phyloP scores from a whole-genome alignment of 2,329 filamentous ascomycete genomes.

The Thermothelomyces thermophilus region DNA sequence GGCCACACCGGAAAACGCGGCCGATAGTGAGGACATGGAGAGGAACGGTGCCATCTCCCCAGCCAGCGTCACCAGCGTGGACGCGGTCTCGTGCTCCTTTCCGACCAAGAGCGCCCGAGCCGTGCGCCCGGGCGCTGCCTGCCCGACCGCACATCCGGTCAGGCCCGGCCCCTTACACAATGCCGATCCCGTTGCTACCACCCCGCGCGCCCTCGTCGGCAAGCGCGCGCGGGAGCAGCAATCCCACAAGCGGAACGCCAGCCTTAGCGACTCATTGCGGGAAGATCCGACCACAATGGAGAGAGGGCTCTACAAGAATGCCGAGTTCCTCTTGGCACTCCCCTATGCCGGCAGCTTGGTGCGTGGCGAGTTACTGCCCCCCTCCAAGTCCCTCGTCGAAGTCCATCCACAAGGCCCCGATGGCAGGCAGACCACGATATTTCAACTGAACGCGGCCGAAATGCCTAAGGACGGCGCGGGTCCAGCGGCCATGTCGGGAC shows the following conservation, averaged over 20 bases:
- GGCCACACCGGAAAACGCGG: conserved; percentile 39
- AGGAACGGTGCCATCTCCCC: conserved; percentile 42
- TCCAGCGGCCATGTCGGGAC: conserved; percentile 56
- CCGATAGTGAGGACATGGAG: conserved; percentile 24
- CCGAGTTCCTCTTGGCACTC: conserved; percentile 53
- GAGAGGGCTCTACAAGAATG: conserved; percentile 45
- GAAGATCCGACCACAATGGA: conserved; percentile 52
- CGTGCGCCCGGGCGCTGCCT: conserved; percentile 34
- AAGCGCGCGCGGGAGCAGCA: conserved; percentile 52
- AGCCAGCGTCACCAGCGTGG: conserved; percentile 51
- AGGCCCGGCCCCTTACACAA: conserved; percentile 42
- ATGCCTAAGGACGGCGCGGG: conserved; percentile 38
- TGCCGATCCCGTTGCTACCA: conserved; percentile 48
- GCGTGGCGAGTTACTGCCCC: conserved; percentile 76
- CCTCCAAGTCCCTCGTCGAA: conserved; percentile 74
- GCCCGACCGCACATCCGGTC: conserved; percentile 50
- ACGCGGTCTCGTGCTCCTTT: conserved; percentile 58
- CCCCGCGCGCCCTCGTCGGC: conserved; percentile 50
- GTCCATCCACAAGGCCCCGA: conserved; percentile 47
- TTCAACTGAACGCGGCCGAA: conserved; percentile 36
- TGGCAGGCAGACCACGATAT: conserved; percentile 48
- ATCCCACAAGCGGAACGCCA: conserved; percentile 75
- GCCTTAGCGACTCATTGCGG: conserved; percentile 76
- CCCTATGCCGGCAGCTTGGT: conserved; percentile 79
- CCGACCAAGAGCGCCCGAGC: conserved; percentile 45